phyloP scores from a whole-genome alignment of 1,284 basidiomycete species.

The Leccinum laetum region DNA sequence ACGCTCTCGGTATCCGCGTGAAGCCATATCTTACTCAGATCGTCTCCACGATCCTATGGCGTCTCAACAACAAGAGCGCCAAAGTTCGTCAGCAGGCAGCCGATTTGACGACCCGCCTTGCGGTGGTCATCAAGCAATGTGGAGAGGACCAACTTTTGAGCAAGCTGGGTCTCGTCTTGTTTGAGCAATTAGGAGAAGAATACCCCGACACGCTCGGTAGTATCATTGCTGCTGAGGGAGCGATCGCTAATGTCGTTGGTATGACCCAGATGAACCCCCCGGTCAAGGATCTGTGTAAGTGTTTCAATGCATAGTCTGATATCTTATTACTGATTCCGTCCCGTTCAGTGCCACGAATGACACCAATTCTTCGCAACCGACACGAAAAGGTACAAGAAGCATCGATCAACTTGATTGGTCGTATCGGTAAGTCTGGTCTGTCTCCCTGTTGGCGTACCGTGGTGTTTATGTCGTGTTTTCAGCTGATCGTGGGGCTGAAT shows the following conservation, averaged over 20 bases:
- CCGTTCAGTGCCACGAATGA: conserved; percentile 92
- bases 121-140: conserved; percentile 98
- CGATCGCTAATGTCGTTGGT: conserved; percentile 99
- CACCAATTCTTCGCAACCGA: conserved; percentile 96
- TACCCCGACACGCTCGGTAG: conserved; percentile 98
- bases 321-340: conserved; percentile 15
- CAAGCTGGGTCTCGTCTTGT: conserved; percentile 96
- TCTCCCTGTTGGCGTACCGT: background rate
- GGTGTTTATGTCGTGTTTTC: conserved; percentile 15
- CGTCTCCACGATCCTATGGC: conserved; percentile 99
- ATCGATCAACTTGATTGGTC: conserved; percentile 99
- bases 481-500: conserved; percentile 99
- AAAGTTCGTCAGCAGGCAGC: conserved; percentile 99
- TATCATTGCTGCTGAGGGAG: conserved; percentile 98
- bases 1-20: conserved; percentile 95
- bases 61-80: conserved; percentile 98
- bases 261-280: conserved; percentile 99
- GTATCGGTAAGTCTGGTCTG: conserved; percentile 67
- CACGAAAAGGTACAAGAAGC: conserved; percentile 99
- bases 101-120: conserved; percentile 81
- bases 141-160: conserved; percentile 95
- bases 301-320: background rate
- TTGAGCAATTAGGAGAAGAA: conserved; percentile 99
- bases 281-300: conserved; percentile 95
- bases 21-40: conserved; percentile 99